Conservation (phyloP, 306 rosid species). For the Canavalia ensiformis region DNA sequence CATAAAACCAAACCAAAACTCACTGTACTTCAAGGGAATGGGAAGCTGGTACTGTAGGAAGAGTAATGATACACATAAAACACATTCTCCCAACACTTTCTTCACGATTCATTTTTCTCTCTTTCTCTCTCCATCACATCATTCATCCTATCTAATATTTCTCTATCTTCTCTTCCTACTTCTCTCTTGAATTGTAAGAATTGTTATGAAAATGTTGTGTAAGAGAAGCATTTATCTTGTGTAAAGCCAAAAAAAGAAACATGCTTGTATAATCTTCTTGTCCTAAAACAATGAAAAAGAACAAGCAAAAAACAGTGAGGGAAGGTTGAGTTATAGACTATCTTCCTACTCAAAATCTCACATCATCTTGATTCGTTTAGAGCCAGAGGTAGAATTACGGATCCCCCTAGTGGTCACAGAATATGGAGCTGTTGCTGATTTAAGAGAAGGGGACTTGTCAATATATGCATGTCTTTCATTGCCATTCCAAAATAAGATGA, state of each 20-base stretch:
- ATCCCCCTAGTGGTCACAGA: slow-evolving; percentile 66
- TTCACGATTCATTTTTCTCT: too few relatives aligned
- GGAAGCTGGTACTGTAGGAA: background rate
- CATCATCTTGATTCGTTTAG: slow-evolving; percentile 50
- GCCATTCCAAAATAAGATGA: slow-evolving; percentile 84
- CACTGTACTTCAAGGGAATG: slow-evolving; percentile 16
- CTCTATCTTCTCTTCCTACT: too few relatives aligned
- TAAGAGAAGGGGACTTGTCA: slow-evolving; percentile 80
- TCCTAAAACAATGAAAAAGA: slow-evolving; percentile 10
- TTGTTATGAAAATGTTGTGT: too few relatives aligned
- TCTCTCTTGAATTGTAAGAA: too few relatives aligned
- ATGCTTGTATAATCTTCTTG: slow-evolving; percentile 12
- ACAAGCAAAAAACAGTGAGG: slow-evolving; percentile 19
- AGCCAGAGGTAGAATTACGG: slow-evolving; percentile 67
- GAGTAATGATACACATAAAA: too few relatives aligned
- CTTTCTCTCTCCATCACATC: too few relatives aligned
- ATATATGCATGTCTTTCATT: slow-evolving; percentile 76
- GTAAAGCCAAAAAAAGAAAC: slow-evolving; percentile 10
- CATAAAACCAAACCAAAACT: slow-evolving; percentile 16
- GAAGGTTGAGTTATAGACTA: background rate
- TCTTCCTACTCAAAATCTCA: slow-evolving; percentile 40
- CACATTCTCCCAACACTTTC: too few relatives aligned
- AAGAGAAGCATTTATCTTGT: too few relatives aligned
- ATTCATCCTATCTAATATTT: too few relatives aligned
- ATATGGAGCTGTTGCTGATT: slow-evolving; percentile 79